Evolutionary conservation across 306 rosid genomes (phyloP), one percentile per base, ranked within the genome.

Genomic region (Styphnolobium japonicum): DNA sequence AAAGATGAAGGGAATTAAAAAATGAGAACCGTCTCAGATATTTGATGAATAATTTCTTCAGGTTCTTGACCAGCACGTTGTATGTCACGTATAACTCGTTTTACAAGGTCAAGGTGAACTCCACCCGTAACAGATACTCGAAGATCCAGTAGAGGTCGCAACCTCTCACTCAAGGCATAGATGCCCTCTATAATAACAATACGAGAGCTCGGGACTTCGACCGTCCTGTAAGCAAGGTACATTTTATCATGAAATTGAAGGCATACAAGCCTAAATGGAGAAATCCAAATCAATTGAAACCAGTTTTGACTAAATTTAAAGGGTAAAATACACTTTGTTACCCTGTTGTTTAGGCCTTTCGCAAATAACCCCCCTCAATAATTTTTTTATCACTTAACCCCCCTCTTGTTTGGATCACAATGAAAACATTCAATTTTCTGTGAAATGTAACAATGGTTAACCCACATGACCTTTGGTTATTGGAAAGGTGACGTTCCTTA

Each of bases 11-110:
- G 65, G 62, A 48, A 78, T 79, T 61, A 37, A 77, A 27, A 51
- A 79, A 69, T 72, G 71, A 51, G 18, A 81, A 96, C 99, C 81
- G 98, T 96, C 86, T 93, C 99, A 53, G 99, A 96, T 88, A 96
- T 96, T 90, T 96, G 99, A 85, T 93, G 93, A 81, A 96, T 96
- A 58, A 96, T 96, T 89, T 96, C 99, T 93, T 96, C 96, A 33
- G 99, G 99, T 82, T 93, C 94, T 86, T 93, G 99, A 73, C 98
- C 94, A 78, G 99, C 99, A 52, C 99, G 93, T 75, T 96, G 98
- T 72, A 96, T 90, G 82, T 96, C 99, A 64, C 99, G 93, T 66
- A 96, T 87, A 65, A 96, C 99, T 84, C 99, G 83, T 83, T 96
- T 96, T 64, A 96, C 98, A 64, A 96, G 98, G 88, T 96, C 99